A percentile compares a stretch with the other conserved stretches of the same genome.
These are phyloP conservation scores for Termitomyces sp. DNA, from an alignment of 768 basidiomycete species.

Conservation along the genomic window DNA sequence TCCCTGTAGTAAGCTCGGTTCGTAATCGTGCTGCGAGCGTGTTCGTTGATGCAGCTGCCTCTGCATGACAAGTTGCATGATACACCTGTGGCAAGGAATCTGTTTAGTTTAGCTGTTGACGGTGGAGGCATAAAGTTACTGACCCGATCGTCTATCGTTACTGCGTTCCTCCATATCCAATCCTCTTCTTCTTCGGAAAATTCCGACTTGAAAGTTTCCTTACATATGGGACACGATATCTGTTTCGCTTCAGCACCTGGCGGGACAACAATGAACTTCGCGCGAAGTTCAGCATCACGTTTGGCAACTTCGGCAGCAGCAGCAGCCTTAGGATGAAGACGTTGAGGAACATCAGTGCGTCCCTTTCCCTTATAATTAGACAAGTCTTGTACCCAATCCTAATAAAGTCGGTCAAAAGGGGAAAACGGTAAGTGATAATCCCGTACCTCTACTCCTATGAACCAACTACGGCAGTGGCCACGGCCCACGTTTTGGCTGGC, in stretches of 20 bases:
- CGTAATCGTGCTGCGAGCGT: conserved; percentile 66
- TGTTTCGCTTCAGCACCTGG: conserved; percentile 80
- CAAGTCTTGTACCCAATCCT: conserved; percentile 89
- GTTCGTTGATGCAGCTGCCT: conserved; percentile 60
- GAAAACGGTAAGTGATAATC: conserved; percentile 2
- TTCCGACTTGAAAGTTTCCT: conserved; percentile 87
- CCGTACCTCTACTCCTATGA: conserved; percentile 74
- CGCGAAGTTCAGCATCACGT: conserved; percentile 69
- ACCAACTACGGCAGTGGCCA: conserved; percentile 90
- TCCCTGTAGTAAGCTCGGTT: conserved; percentile 50
- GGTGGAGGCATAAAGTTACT: conserved; percentile 18
- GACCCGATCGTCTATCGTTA: conserved; percentile 79
- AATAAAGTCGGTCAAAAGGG: conserved; percentile 6
- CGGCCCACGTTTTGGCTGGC: conserved; percentile 73
- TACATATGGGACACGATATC: conserved; percentile 93
- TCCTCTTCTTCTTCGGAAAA: conserved; percentile 95
- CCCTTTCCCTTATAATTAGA: conserved; percentile 67
- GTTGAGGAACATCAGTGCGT: conserved; percentile 46
- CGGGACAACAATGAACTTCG: conserved; percentile 85
- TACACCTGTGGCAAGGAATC: conserved; percentile 56
- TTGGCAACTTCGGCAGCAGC: conserved; percentile 63
- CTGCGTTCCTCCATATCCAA: conserved; percentile 95
- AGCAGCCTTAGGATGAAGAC: conserved; percentile 49
- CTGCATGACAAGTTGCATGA: conserved; percentile 92
- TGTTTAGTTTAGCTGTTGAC: background rate